Conservation (phyloP, 2,329 filamentous ascomycete species). For the Botrytis fragariae region DNA sequence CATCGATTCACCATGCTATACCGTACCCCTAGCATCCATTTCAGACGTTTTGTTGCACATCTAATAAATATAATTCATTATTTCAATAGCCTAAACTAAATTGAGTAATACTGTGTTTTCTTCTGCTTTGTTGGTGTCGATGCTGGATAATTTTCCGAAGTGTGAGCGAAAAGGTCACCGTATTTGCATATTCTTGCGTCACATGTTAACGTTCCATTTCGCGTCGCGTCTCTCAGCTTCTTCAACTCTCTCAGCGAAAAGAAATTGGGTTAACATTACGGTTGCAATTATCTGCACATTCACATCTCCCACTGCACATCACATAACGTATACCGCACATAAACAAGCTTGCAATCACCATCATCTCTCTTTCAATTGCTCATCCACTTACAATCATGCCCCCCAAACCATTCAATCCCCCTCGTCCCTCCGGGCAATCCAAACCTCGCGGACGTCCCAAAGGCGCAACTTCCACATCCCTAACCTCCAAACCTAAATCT, state of each 20-base stretch:
- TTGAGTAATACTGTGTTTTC: not conserved
- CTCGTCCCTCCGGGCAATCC: constrained; percentile 25
- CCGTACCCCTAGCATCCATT: not conserved
- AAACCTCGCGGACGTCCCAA: constrained; percentile 16
- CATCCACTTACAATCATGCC: constrained; percentile 28
- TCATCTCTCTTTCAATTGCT: not conserved
- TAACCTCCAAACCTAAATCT: constrained; percentile 2
- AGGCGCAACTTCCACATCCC: constrained; percentile 18
- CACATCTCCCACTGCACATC: not conserved
- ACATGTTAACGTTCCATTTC: constrained; percentile 14
- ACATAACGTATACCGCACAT: not conserved
- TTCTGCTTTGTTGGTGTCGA: not conserved
- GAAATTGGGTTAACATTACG: not conserved
- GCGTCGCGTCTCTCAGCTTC: constrained; percentile 16
- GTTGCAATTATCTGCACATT: not conserved
- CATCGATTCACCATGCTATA: not conserved
- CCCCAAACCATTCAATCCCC: constrained; percentile 38
- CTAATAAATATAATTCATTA: not conserved
- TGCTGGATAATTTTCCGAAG: not conserved
- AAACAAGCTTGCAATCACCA: not conserved
- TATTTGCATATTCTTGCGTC: not conserved
- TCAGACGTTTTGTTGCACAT: not conserved
- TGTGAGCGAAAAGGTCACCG: not conserved
- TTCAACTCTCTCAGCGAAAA: not conserved
- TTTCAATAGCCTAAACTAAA: not conserved